Percentiles rank a stretch among this genome's conserved stretches.
Conservation (phyloP, 345 rosid species). For the Streptanthus diversifolius region DNA sequence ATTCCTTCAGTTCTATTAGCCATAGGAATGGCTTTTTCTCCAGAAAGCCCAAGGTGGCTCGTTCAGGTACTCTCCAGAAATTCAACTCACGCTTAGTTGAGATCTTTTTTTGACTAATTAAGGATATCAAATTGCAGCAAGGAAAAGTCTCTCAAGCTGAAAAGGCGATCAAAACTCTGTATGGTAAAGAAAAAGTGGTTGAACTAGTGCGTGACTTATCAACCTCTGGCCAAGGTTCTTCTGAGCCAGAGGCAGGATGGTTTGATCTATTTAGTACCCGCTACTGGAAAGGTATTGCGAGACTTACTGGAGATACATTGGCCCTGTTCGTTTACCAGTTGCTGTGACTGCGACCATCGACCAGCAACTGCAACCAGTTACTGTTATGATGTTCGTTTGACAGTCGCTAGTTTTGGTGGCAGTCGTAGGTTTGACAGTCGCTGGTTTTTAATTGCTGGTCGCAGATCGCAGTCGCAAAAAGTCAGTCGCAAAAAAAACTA, state of each 20-base stretch:
- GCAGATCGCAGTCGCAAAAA: no score
- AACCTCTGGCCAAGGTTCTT: slow-evolving; percentile 59
- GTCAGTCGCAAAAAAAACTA: no score
- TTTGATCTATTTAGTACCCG: slow-evolving; percentile 88
- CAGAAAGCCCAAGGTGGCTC: slow-evolving; percentile 99
- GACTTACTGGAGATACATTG: not conserved
- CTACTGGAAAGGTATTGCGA: slow-evolving; percentile 75
- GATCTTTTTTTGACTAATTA: not conserved
- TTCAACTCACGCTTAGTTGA: not conserved
- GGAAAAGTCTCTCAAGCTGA: slow-evolving; percentile 79
- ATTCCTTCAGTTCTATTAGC: slow-evolving; percentile 85
- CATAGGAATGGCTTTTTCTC: slow-evolving; percentile 83
- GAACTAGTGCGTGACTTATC: slow-evolving; percentile 78
- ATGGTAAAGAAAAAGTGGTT: slow-evolving; percentile 86
- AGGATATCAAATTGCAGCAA: slow-evolving; percentile 51
- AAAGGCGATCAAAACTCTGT: slow-evolving; percentile 70
- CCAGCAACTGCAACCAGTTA: no score
- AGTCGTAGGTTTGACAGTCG: no score
- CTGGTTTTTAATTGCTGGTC: no score
- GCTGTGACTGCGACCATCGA: no score
- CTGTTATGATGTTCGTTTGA: no score
- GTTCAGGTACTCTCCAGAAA: slow-evolving; percentile 60
- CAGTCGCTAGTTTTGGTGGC: no score
- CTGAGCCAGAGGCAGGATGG: slow-evolving; percentile 98
- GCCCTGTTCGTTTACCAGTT: no score